Evolutionary conservation across 2,329 filamentous ascomycete genomes (phyloP), one percentile per base, ranked within the genome.

Genomic region (Fusarium sterilihyphosum): DNA sequence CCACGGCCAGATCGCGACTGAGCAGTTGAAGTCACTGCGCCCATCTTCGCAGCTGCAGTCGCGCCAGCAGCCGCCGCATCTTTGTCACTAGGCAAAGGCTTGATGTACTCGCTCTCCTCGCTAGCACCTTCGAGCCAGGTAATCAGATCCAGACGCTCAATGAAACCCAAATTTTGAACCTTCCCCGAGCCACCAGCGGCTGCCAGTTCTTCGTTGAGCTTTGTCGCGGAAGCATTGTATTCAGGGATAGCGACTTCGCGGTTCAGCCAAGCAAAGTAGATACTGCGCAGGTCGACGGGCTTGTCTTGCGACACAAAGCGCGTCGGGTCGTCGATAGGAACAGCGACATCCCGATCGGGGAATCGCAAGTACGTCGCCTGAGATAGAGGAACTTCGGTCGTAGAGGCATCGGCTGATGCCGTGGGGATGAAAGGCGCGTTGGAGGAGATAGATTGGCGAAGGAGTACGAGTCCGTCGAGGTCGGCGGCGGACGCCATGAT

Each of bases 191-290:
- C 87, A 24, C 89, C 90, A 3, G 86, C 86, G 17, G 88, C 89
- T 8, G 86, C 87, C 38, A 98, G 87, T 79, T 94, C 91, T 58
- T 94, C 92, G 81, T 97, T 97, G 65, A 98, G 88, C 76, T 91
- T 88, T 78, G 93, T 92, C 20, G 94, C 93, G 1, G 93, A 92
- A 33, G 93, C 90, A 83, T 98, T 96, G 88, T 98, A 98, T 78
- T 97, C 94, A 17, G 94, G 93, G 75, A 97, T 95, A 62, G 93
- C 91, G 63, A 93, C 91, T 85, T 98, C 96, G 82, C 95, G 94
- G 84, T 98, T 97, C 79, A 94, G 88, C 94, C 95, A 99, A 64
- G 95, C 95, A 81, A 98, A 98, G 86, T 96, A 98, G 84, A 98
- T 96, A 82, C 93, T 96, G 81, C 96, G 94, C 77, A 99, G 87